Conservation (phyloP, 306 rosid species). For the Ormosia semicastrata region DNA sequence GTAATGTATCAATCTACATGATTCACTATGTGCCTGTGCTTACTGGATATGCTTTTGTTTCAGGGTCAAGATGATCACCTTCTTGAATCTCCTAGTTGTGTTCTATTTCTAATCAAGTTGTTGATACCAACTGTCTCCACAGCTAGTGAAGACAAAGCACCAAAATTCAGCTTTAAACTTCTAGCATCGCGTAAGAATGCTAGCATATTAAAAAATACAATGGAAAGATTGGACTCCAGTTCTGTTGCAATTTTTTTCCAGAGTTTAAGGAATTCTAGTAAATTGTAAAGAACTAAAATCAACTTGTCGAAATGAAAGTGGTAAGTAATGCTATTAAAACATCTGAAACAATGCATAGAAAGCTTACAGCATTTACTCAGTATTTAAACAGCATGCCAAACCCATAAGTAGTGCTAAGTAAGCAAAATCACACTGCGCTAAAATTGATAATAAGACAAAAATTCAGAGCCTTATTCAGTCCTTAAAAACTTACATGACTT, state of each 20-base stretch:
- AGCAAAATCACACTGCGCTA: conserved; percentile 6
- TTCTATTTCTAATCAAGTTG: conserved; percentile 77
- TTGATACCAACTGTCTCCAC: conserved; percentile 69
- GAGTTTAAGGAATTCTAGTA: conserved; percentile 80
- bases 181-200: conserved; percentile 61
- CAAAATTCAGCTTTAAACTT: conserved; percentile 79
- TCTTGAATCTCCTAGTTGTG: conserved; percentile 70
- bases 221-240: conserved; percentile 65
- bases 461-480: conserved; percentile 5
- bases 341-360: conserved; percentile 14
- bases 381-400: conserved; percentile 10
- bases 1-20: neutral
- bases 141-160: conserved; percentile 64
- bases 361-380: conserved; percentile 3
- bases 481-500: conserved; percentile 81
- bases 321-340: conserved; percentile 17
- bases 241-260: conserved; percentile 64
- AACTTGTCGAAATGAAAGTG: conserved; percentile 36
- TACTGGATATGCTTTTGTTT: conserved; percentile 26
- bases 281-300: conserved; percentile 82
- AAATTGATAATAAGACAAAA: conserved; percentile 6
- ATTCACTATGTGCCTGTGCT: conserved; percentile 12
- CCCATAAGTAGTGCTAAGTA: conserved; percentile 1
- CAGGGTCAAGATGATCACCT: conserved; percentile 98
- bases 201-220: conserved; percentile 40